Percentiles rank a stretch among this genome's conserved stretches.
Conservation (phyloP, 1,284 basidiomycete genomes). For the Marasmius fiardii region DNA sequence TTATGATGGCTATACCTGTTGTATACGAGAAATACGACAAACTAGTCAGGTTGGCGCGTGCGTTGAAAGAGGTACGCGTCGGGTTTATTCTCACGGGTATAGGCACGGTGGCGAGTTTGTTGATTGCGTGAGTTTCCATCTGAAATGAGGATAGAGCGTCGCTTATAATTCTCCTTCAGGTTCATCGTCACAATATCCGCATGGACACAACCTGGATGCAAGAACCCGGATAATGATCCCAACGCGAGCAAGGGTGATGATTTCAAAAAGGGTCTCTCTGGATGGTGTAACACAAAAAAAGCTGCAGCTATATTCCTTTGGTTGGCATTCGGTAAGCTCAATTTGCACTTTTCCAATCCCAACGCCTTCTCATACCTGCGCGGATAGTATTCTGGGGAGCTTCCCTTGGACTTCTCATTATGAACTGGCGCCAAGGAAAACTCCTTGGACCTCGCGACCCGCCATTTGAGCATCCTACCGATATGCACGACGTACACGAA, state of each 20-base stretch:
- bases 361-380: slow-evolving; percentile 7
- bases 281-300: slow-evolving; percentile 89
- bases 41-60: slow-evolving; percentile 69
- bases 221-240: slow-evolving; percentile 73
- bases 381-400: slow-evolving; percentile 62
- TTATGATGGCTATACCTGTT: slow-evolving; percentile 76
- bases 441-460: slow-evolving; percentile 59
- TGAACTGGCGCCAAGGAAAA: slow-evolving; percentile 75
- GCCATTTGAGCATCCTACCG: slow-evolving; percentile 57
- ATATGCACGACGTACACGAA: slow-evolving; percentile 39
- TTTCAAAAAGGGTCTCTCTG: slow-evolving; percentile 64
- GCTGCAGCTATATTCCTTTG: slow-evolving; percentile 86
- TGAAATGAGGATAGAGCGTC: neutral
- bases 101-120: slow-evolving; percentile 61
- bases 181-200: slow-evolving; percentile 74
- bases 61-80: slow-evolving; percentile 77
- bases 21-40: slow-evolving; percentile 86
- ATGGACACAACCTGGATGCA: slow-evolving; percentile 83
- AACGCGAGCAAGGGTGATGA: slow-evolving; percentile 64
- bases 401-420: slow-evolving; percentile 56
- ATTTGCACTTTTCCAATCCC: slow-evolving; percentile 1
- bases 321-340: slow-evolving; percentile 62
- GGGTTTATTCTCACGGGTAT: slow-evolving; percentile 74
- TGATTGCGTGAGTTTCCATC: slow-evolving; percentile 63
- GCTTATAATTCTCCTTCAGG: slow-evolving; percentile 30